phyloP scores from a whole-genome alignment of 805 yeast genomes.

The Tetrapisispora pingtungensis region DNA sequence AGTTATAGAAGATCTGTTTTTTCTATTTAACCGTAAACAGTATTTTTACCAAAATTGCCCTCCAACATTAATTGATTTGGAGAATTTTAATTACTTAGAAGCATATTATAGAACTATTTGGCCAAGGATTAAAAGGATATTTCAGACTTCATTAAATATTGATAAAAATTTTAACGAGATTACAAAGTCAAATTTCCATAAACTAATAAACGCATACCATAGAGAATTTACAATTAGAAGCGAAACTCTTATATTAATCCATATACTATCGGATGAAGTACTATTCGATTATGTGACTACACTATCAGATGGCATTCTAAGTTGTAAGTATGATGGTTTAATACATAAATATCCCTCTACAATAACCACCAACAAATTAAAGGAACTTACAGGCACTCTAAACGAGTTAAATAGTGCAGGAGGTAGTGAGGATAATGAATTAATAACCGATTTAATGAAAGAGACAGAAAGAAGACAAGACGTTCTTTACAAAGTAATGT shows the following conservation, averaged over 20 bases:
- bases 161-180: neutral
- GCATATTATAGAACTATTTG: constrained; percentile 11
- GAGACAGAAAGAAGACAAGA: constrained; percentile 20
- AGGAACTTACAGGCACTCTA: neutral
- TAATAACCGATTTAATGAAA: constrained; percentile 14
- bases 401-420: neutral
- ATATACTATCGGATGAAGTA: neutral
- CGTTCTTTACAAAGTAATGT: constrained; percentile 14
- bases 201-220: constrained; percentile 8
- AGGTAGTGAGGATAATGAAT: neutral
- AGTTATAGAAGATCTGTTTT: constrained; percentile 4
- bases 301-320: neutral
- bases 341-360: neutral
- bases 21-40: constrained; percentile 4
- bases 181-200: constrained; percentile 4
- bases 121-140: constrained; percentile 7
- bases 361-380: neutral
- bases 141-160: constrained; percentile 2
- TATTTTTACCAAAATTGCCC: constrained; percentile 1
- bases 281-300: neutral
- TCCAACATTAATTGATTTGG: neutral
- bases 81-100: constrained; percentile 9
- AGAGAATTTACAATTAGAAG: constrained; percentile 5
- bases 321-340: neutral
- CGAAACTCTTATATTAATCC: neutral